Base-by-base conservation (phyloP, 179 eudicot species). In the Silene coronaria region DNA sequence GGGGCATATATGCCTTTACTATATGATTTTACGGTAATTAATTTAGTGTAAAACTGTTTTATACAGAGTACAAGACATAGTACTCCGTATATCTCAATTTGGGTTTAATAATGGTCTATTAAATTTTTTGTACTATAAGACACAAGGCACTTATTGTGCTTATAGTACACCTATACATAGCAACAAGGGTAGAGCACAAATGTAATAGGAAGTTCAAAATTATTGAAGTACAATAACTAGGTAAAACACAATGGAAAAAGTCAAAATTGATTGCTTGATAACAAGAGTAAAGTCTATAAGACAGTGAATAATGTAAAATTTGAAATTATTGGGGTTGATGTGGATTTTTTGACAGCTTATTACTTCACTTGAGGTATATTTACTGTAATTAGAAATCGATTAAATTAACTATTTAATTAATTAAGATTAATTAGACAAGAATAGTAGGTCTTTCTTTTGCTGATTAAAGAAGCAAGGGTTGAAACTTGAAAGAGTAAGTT, bases 121-220 rank as follows among this genome's bases (percentile, higher is more conserved):
- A 53, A 53, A 17, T 65, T 32, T 32, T 65, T 16, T 65, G 45
- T 28, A 65, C 69, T 65, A 30, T 12, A 62, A 62, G 34, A 1
- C 32, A 24, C 3, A 62, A 62, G 34, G 46, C 69, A 65, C 69
- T 65, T 65, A 12, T 28, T 28, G 22, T n/a, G 22, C 19, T 65
- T 28, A 30, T 65, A 65, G 69, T 65, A 65, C 42, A 65, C 32
- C 67, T 62, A 62, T 26, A 51, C 58, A 51, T 51, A 51, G 19
- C 6, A 42, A 6, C 48, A 53, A 53, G 58, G 58, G 58, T 53
- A 4, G 58, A 53, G 58, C 1, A 4, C 58, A 53, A 53, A 53
- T 53, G 58, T n/a, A 53, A 53, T 53, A 21, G 3, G 32, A 16
- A 65, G 16, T 65, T n/a, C 46, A 64, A 64, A 28, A 64, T 11